These are phyloP conservation scores for Epichloe scottii DNA, from an alignment of 2,329 filamentous ascomycete genomes.

Conservation along the genomic window DNA sequence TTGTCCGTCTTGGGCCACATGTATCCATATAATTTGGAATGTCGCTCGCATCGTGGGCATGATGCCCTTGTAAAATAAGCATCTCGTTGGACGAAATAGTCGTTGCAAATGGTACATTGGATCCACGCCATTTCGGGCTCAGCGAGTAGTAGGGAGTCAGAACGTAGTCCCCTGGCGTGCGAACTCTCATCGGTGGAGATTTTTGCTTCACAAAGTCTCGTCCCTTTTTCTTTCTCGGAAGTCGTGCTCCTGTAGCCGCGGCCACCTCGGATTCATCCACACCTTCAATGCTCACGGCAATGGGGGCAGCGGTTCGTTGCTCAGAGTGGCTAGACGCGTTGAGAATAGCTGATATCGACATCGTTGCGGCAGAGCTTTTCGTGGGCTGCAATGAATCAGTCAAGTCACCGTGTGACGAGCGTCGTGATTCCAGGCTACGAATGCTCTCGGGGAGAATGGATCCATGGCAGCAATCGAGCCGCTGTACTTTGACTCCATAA, in stretches of 20 bases:
- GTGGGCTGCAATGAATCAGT: not conserved
- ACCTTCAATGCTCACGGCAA: conserved; percentile 17
- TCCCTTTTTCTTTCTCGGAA: conserved; percentile 19
- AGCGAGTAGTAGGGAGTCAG: conserved; percentile 65
- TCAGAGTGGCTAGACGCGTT: conserved; percentile 15
- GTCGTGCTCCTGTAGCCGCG: conserved; percentile 5
- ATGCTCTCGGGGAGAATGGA: conserved; percentile 22
- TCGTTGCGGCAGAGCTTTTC: conserved; percentile 12
- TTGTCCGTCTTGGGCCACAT: conserved; percentile 92
- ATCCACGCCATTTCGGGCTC: conserved; percentile 74
- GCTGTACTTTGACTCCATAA: conserved; percentile 4
- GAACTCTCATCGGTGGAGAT: conserved; percentile 24
- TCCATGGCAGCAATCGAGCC: conserved; percentile 7
- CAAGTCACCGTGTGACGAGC: conserved; percentile 5
- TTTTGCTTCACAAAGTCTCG: conserved; percentile 22
- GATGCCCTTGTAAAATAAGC: conserved; percentile 76
- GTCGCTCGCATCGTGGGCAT: conserved; percentile 86
- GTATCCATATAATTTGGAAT: conserved; percentile 91
- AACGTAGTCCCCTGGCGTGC: conserved; percentile 67
- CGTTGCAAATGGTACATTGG: conserved; percentile 71
- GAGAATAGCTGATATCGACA: conserved; percentile 22
- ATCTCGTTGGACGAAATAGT: conserved; percentile 76
- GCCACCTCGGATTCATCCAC: conserved; percentile 7
- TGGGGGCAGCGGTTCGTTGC: conserved; percentile 6
- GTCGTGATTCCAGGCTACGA: conserved; percentile 15